phyloP scores from a whole-genome alignment of 169 alveolate species.

The Plasmodium yoelii region DNA sequence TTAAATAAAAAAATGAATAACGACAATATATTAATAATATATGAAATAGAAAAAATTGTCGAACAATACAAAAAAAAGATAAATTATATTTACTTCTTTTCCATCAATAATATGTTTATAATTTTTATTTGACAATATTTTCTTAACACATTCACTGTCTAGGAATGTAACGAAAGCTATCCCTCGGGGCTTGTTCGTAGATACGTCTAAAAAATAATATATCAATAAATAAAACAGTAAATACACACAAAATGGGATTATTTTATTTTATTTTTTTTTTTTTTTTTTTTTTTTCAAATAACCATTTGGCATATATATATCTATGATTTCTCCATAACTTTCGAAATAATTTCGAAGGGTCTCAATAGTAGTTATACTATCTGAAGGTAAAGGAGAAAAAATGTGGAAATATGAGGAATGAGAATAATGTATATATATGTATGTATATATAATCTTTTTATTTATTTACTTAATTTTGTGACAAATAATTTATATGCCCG shows the following conservation, averaged over 20 bases:
- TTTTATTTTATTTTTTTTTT: background rate
- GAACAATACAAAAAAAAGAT: background rate
- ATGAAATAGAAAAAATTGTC: background rate
- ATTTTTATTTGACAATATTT: slow-evolving; percentile 31
- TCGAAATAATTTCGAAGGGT: slow-evolving; percentile 52
- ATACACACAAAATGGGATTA: background rate
- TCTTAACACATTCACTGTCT: slow-evolving; percentile 62
- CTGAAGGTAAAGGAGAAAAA: slow-evolving; percentile 9
- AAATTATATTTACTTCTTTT: slow-evolving; percentile 35
- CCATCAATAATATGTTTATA: slow-evolving; percentile 64
- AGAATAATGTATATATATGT: background rate
- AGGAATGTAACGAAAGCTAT: slow-evolving; percentile 64
- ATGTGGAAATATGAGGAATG: background rate
- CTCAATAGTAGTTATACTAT: slow-evolving; percentile 58
- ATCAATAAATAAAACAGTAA: background rate
- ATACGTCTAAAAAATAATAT: slow-evolving; percentile 21
- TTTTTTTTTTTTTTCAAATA: background rate
- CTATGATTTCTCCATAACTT: slow-evolving; percentile 54
- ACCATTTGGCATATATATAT: slow-evolving; percentile 71
- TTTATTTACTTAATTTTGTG: slow-evolving; percentile 34
- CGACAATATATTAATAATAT: no score
- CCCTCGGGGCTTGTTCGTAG: slow-evolving; percentile 58
- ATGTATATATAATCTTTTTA: background rate
- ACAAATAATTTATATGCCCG: slow-evolving; percentile 62
- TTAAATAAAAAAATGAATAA: background rate